phyloP scores from a whole-genome alignment of 371 early-diverging fungal species.

The Zychaea mexicana region DNA sequence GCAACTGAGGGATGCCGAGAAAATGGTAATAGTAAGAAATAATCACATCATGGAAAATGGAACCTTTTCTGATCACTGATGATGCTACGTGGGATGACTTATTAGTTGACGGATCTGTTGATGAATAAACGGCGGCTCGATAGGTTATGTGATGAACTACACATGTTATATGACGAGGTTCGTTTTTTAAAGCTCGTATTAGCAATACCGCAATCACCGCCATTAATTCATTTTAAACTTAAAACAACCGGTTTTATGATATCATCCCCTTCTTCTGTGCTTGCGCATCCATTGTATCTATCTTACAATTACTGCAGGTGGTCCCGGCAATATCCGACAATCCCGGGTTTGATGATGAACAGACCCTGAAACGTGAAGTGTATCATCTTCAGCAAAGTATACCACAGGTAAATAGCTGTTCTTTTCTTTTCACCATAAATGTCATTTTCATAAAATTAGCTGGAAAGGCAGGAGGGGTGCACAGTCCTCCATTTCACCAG shows the following conservation, averaged over 20 bases:
- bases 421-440: no score
- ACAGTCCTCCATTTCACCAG: no score
- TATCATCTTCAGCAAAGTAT: constrained; percentile 29
- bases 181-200: no score
- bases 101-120: constrained; percentile 32
- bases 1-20: constrained; percentile 32
- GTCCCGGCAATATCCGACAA: constrained; percentile 32
- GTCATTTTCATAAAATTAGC: no score
- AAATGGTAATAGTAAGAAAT: constrained; percentile 34
- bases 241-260: no score
- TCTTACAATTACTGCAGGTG: constrained; percentile 14
- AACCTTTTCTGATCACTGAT: not conserved
- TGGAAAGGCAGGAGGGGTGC: no score
- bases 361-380: constrained; percentile 39
- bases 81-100: not conserved
- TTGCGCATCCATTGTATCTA: not conserved
- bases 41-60: not conserved
- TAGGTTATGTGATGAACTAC: constrained; percentile 29
- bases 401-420: constrained; percentile 30
- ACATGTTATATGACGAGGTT: constrained; percentile 40
- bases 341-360: constrained; percentile 27
- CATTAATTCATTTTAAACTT: no score
- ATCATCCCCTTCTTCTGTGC: not conserved
- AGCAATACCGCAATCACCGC: no score
- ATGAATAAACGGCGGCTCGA: constrained; percentile 34